These are phyloP conservation scores for Pseudogymnoascus sp. DNA, from an alignment of 2,329 filamentous ascomycete species.

Conservation along the genomic window DNA sequence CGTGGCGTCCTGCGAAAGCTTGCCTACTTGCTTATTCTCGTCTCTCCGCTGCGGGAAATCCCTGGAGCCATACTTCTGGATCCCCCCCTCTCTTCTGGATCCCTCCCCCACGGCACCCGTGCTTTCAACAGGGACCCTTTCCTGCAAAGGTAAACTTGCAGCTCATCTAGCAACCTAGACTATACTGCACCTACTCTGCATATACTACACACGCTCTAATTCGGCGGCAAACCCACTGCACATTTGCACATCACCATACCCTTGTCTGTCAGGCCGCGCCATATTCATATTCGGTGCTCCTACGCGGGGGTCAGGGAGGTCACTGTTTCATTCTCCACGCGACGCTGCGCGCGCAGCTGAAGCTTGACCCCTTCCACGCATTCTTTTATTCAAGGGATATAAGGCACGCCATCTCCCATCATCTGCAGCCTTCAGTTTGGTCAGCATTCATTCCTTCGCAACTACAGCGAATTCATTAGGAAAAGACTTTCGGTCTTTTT, in stretches of 20 bases:
- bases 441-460: neutral
- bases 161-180: neutral
- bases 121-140: neutral
- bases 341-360: neutral
- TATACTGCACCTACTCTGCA: neutral
- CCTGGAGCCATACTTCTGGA: conserved; percentile 2
- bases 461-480: neutral
- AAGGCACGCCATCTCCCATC: conserved; percentile 7
- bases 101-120: neutral
- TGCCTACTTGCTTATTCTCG: conserved; percentile 1
- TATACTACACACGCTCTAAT: neutral
- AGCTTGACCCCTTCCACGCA: neutral
- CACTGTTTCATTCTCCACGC: conserved; percentile 7
- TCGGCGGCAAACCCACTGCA: neutral
- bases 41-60: neutral
- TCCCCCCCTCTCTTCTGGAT: neutral
- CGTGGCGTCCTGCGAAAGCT: neutral
- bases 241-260: neutral
- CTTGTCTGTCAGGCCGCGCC: conserved; percentile 2
- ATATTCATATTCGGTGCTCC: neutral
- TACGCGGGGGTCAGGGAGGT: neutral
- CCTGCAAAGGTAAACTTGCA: neutral
- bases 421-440: neutral
- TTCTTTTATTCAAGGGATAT: neutral
- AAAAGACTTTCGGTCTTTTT: neutral